Percentiles rank a stretch among this genome's conserved stretches.
phyloP scores from a whole-genome alignment of 208 protist genomes.

The Perkinsela sp. region DNA sequence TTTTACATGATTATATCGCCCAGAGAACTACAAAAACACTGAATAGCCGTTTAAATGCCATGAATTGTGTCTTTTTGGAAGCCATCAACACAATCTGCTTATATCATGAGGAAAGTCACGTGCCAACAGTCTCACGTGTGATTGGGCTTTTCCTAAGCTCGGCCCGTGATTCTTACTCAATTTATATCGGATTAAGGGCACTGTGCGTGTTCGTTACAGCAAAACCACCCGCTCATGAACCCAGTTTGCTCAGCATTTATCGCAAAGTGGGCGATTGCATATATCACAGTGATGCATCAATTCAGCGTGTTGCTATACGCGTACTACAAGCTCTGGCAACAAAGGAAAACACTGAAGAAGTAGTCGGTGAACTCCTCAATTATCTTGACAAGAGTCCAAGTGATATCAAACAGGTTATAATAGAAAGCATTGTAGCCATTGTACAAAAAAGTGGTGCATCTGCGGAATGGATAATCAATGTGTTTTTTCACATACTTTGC shows the following conservation, averaged over 20 bases:
- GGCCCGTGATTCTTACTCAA: slow-evolving; percentile 30
- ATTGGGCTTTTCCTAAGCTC: slow-evolving; percentile 63
- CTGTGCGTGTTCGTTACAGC: slow-evolving; percentile 10
- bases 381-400: slow-evolving; percentile 17
- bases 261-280: slow-evolving; percentile 59
- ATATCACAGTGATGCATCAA: slow-evolving; percentile 82
- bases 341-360: slow-evolving; percentile 42
- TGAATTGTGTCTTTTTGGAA: slow-evolving; percentile 87
- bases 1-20: slow-evolving; percentile 38
- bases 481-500: neutral
- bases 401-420: neutral
- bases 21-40: slow-evolving; percentile 47
- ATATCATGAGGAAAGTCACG: slow-evolving; percentile 40
- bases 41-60: slow-evolving; percentile 80
- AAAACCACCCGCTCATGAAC: slow-evolving; percentile 25
- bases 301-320: slow-evolving; percentile 83
- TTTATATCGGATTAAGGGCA: slow-evolving; percentile 8
- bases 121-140: slow-evolving; percentile 59
- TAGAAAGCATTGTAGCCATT: neutral
- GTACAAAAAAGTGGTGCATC: neutral
- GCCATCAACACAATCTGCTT: slow-evolving; percentile 71
- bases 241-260: slow-evolving; percentile 61
- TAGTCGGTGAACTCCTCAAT: slow-evolving; percentile 69
- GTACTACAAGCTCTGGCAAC: slow-evolving; percentile 90
- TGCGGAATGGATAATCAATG: neutral